Conservation (phyloP, 176 grass and related monocot genomes). For the Calamus simplicifolius region DNA sequence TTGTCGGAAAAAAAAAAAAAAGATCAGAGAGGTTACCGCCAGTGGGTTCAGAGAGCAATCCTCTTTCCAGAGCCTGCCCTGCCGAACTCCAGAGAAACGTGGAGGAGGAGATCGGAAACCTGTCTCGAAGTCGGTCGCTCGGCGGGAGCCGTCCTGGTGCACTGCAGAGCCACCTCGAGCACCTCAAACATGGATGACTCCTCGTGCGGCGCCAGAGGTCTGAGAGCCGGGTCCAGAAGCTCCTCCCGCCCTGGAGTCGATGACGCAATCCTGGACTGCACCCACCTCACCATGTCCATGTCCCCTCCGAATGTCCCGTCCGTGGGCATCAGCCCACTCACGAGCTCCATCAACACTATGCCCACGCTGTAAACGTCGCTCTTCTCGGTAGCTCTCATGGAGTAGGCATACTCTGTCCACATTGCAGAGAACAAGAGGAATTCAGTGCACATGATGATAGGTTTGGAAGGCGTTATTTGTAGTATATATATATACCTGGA, state of each 20-base stretch:
- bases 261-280: slow-evolving; percentile 36
- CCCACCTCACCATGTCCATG: slow-evolving; percentile 34
- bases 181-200: slow-evolving; percentile 56
- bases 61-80: slow-evolving; percentile 28
- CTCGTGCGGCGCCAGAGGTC: slow-evolving; percentile 47
- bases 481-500: slow-evolving; percentile 65
- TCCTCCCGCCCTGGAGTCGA: slow-evolving; percentile 30
- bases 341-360: slow-evolving; percentile 94
- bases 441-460: neutral
- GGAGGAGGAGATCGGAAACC: slow-evolving; percentile 72
- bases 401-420: slow-evolving; percentile 70
- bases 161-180: slow-evolving; percentile 62
- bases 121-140: slow-evolving; percentile 72
- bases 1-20: too few relatives aligned
- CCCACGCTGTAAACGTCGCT: slow-evolving; percentile 88
- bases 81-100: slow-evolving; percentile 52
- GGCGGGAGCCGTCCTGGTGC: slow-evolving; percentile 42
- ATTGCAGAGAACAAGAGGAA: neutral
- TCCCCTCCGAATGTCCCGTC: slow-evolving; percentile 18
- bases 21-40: too few relatives aligned
- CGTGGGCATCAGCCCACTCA: slow-evolving; percentile 61
- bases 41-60: neutral
- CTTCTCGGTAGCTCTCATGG: slow-evolving; percentile 68
- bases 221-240: slow-evolving; percentile 48
- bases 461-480: too few relatives aligned